Base-by-base conservation (phyloP, 352 stramenopile species). In the Phytopythium montanum region DNA sequence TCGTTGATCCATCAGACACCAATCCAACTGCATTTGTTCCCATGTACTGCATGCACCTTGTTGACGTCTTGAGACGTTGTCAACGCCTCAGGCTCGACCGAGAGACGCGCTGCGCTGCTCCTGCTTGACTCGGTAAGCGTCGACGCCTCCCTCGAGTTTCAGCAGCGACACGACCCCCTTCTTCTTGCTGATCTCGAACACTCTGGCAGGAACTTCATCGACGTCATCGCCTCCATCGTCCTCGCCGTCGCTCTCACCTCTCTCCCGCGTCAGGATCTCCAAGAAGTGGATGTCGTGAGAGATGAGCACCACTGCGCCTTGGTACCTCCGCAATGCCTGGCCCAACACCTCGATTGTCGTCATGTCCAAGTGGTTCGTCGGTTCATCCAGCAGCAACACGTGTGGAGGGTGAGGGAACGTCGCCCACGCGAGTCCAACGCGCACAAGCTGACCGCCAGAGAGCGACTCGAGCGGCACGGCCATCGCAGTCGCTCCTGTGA, bases 291-390 rank as follows among this genome's bases (percentile, higher is more conserved):
- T 51, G 54, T 89, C 76, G 59, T 89, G 79, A 3, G 75, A 87
- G 51, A 89, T 87, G n/a, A 89, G 63, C 49, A 87, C 69, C 7
- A 89, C 65, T 1, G 76, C 66, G 56, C 79, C 79, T 54, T 83
- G 59, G 33, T 84, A 87, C 23, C 70, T 77, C 7, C 75, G 68
- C 56, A 89, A 41, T 1, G 75, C 79, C n/a, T 84, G 72, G 7
- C 69, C 72, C 4, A 96, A 48, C 52, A 89, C 73, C 23, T 96
- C 72, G 49, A 96, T 90, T 42, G 80, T 88, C 59, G 72, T 77
- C 87, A 98, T 97, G 70, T 98, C 94, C 56, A 97, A 85, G 63
- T 93, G 83, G 57, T 95, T 97, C 21, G 91, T 98, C 10, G 93
- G 92, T 54, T 98, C 91, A 76, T 97, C 90, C 23, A 98, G 74